These are phyloP conservation scores for Coriolopsis trogii DNA, from an alignment of 1,284 basidiomycete genomes.

Conservation along the genomic window DNA sequence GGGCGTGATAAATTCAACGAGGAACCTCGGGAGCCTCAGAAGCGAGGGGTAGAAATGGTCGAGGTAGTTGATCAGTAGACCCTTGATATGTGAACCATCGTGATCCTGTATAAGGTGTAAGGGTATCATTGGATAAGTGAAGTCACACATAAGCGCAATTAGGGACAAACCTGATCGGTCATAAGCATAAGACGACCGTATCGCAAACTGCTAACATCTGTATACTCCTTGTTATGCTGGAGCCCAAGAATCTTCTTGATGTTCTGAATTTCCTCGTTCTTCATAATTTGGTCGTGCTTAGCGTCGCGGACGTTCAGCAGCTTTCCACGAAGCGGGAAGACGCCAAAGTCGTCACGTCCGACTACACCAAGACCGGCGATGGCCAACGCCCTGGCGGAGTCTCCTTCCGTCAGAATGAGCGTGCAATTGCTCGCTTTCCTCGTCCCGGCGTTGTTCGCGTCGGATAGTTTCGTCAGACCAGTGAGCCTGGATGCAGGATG, in stretches of 20 bases:
- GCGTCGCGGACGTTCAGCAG: slow-evolving; percentile 98
- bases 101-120: slow-evolving; percentile 77
- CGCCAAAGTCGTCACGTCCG: slow-evolving; percentile 96
- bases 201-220: slow-evolving; percentile 71
- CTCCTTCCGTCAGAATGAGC: slow-evolving; percentile 98
- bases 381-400: slow-evolving; percentile 97
- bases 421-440: slow-evolving; percentile 85
- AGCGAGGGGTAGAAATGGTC: slow-evolving; percentile 98
- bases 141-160: background rate
- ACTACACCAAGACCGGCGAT: slow-evolving; percentile 95
- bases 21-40: slow-evolving; percentile 88
- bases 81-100: slow-evolving; percentile 99
- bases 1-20: slow-evolving; percentile 98
- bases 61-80: slow-evolving; percentile 96
- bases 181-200: slow-evolving; percentile 99
- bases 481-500: slow-evolving; percentile 61
- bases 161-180: slow-evolving; percentile 89
- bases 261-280: slow-evolving; percentile 96
- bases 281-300: slow-evolving; percentile 94
- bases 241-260: slow-evolving; percentile 99
- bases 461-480: slow-evolving; percentile 92
- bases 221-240: slow-evolving; percentile 93
- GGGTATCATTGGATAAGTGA: background rate
- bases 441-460: slow-evolving; percentile 97
- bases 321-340: slow-evolving; percentile 98